Base-by-base conservation (phyloP, 2,329 filamentous ascomycete genomes). In the Pestalotiopsis sp. region DNA sequence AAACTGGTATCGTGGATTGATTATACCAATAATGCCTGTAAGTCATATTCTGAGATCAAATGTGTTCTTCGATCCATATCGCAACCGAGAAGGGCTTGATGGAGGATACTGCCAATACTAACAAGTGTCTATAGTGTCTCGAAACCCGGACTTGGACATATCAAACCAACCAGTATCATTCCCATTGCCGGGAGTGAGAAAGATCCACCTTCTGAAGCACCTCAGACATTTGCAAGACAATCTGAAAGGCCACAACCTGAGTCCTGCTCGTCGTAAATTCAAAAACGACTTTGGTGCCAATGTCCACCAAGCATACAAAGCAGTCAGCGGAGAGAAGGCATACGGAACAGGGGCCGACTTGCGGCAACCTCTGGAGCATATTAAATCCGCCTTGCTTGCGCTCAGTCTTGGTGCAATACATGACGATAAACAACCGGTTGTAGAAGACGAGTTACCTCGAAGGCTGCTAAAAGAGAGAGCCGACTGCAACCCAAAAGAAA, bases 391-490 rank as follows among this genome's bases (percentile, higher is more conserved):
- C 7, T 64, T 77, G 14, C 36, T 68, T 2, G 36, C 68, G 11
- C 71, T 75, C 61, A 67, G 66, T 4, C 58, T 68, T 17, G 36
- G 74, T 1, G 74, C 71, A 45, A 70, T 74, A 4, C 73, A 73
- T 41, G 75, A 77, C 57, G 71, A 74, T 57, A 62, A 65, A 11
- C 49, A 72, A 25, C 74, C 74, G 0, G 69, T 77, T 3, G 68
- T 72, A 23, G 72, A 71, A 68, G 71, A 61, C 2, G 76, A 77
- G 65, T 71, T 76, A 11, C 72, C 71, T 25, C 69, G 62, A 14
- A 25, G 11, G 1, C 65, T 72, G 49, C 61, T 58, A 11, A 41
- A 52, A 45, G 61, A 67, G 11, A 66, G 45, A 27, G 11, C 20
- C 20, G 27, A 36, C 27, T 39, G 59, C 20, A 62, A 71, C 3